Conservation (phyloP, 164 flowering plant species). For the Vitis cinerea region DNA sequence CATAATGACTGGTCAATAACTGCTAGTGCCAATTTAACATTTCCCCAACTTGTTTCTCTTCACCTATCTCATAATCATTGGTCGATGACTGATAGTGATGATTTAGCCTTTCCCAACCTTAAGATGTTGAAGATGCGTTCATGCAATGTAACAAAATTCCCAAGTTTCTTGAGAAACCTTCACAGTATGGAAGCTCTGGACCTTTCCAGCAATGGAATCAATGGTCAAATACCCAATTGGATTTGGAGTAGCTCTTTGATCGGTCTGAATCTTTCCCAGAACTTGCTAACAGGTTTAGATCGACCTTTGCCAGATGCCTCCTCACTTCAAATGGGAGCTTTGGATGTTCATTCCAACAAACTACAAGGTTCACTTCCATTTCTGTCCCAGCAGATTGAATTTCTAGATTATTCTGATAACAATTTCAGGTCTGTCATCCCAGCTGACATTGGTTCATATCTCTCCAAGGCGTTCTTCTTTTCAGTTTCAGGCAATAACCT, state of each 20-base stretch:
- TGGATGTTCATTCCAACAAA: conserved; percentile 2
- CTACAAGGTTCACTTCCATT: conserved; percentile 1
- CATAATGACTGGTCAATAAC: too few species aligned
- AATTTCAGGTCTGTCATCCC: too few species aligned
- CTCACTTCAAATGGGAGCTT: not conserved
- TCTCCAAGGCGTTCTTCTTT: too few species aligned
- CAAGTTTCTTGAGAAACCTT: not conserved
- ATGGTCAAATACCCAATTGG: conserved; percentile 2
- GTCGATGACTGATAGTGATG: not conserved
- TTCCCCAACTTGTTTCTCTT: too few species aligned
- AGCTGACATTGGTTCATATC: too few species aligned
- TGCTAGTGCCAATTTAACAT: too few species aligned
- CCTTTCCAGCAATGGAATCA: conserved; percentile 10
- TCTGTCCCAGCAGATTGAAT: not conserved
- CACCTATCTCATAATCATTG: not conserved
- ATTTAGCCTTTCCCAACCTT: not conserved
- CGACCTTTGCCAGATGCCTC: not conserved
- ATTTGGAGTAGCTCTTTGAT: not conserved
- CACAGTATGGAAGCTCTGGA: not conserved
- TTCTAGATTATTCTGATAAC: too few species aligned
- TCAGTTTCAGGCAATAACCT: too few species aligned
- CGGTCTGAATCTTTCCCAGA: not conserved
- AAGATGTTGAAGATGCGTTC: not conserved
- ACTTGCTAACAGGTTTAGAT: not conserved
- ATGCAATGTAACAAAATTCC: conserved; percentile 7